Base-by-base conservation (phyloP, 345 rosid genomes). In the Lagerstroemia speciosa region DNA sequence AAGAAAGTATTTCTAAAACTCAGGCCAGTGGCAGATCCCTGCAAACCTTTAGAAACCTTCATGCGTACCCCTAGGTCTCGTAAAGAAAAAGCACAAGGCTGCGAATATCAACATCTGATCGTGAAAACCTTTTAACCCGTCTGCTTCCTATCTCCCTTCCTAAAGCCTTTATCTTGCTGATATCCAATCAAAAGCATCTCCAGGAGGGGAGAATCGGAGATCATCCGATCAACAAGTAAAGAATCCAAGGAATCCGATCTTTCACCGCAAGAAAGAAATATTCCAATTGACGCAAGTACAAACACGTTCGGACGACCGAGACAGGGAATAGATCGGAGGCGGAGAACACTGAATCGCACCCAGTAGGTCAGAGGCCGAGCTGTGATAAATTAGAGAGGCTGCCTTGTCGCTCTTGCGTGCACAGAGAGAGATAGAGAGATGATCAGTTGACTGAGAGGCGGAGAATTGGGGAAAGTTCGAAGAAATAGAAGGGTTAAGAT, bases 381-480 rank as follows among this genome's bases (percentile, higher is more conserved):
- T 40, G 31, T n/a, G n/a, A n/a, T n/a, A n/a, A n/a, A n/a, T 14
- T 10, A 19, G 38, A 32, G 66, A 33, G 27, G 40, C 65, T 62
- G 65, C 26, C 38, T 36, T 36, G 12, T 31, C 37, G 15, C 55
- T 2, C 41, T 38, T 38, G 41, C 41, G 41, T 38, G 41, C 10
- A 41, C 15, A 41, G 46, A 41, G 46, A 41, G 66, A 64, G 66
- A 64, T 36, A 38, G 41, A 34, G 32, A 61, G 41, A 34, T 63
- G 66, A 65, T 65, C 50, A 38, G 50, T 40, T 65, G 67, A 40
- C 67, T 37, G 52, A 38, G 67, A 65, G 52, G 48, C 50, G 24
- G 32, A 38, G 67, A 65, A 38, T 40, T 22, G 33, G 50, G 67
- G 67, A 58, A 58, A 58, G 34, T 48, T 48, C 24, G 24, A 19